Conservation (phyloP, 2,329 filamentous ascomycete genomes). For the Aspergillus sp. region DNA sequence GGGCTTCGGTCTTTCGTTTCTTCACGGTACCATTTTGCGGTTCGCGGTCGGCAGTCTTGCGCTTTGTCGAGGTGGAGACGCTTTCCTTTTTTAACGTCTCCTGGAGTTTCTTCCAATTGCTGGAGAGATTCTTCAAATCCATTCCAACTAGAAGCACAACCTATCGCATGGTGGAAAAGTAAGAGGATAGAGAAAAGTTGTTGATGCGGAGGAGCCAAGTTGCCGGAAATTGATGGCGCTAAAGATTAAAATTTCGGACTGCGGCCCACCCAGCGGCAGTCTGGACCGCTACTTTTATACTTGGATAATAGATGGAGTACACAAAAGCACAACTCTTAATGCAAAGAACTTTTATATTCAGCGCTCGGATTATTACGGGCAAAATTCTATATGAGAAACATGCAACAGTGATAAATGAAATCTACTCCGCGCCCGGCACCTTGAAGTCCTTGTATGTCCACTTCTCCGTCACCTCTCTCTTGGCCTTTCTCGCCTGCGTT, state of each 20-base stretch:
- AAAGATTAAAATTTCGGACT: slow-evolving; percentile 18
- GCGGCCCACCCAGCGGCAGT: slow-evolving; percentile 11
- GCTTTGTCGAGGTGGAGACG: slow-evolving; percentile 26
- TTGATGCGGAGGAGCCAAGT: slow-evolving; percentile 13
- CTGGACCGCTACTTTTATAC: slow-evolving; percentile 1
- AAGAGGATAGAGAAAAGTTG: slow-evolving; percentile 15
- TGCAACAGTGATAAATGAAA: slow-evolving; percentile 17
- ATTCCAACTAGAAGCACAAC: slow-evolving; percentile 26
- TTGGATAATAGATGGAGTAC: too few relatives aligned
- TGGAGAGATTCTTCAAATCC: slow-evolving; percentile 45
- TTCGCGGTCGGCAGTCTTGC: slow-evolving; percentile 32
- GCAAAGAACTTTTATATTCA: slow-evolving; percentile 1
- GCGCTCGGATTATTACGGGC: slow-evolving; percentile 4
- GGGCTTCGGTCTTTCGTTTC: slow-evolving; percentile 27
- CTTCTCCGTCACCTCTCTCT: slow-evolving; percentile 83
- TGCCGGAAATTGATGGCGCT: neutral
- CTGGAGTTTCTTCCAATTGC: slow-evolving; percentile 52
- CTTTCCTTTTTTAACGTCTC: slow-evolving; percentile 38
- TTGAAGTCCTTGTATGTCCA: slow-evolving; percentile 97
- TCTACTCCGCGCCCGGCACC: slow-evolving; percentile 39
- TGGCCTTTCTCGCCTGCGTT: slow-evolving; percentile 77
- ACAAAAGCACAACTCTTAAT: too few relatives aligned
- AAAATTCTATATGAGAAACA: slow-evolving; percentile 3
- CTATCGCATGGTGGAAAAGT: slow-evolving; percentile 22
- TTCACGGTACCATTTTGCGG: slow-evolving; percentile 30